These are phyloP conservation scores for Boletus semigastroideus DNA, from an alignment of 1,284 basidiomycete genomes.

Conservation along the genomic window DNA sequence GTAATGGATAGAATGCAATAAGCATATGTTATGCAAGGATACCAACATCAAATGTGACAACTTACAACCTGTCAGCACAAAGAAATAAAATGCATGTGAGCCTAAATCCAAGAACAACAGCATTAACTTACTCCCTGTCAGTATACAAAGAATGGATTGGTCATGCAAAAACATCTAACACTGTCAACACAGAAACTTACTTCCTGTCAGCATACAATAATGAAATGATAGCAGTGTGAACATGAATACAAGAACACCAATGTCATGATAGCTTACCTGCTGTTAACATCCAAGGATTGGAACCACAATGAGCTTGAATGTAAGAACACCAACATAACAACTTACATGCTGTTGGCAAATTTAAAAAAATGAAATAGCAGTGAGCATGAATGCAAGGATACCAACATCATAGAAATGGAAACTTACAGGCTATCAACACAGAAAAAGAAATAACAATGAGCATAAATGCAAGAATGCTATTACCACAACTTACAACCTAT, in stretches of 20 bases:
- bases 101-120: background rate
- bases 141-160: background rate
- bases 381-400: background rate
- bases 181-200: background rate
- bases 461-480: background rate
- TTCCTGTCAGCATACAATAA: background rate
- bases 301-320: background rate
- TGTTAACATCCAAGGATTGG: background rate
- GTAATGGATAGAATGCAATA: no score
- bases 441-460: background rate
- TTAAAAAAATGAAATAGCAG: background rate
- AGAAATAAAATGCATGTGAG: background rate
- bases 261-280: background rate
- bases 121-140: background rate
- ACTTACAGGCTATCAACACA: background rate
- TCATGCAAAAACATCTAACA: background rate
- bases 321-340: background rate
- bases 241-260: background rate
- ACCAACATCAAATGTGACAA: no score
- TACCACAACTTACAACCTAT: background rate
- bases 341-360: background rate
- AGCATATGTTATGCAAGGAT: no score
- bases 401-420: background rate
- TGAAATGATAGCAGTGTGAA: background rate
- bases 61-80: background rate